phyloP scores from a whole-genome alignment of 2,329 filamentous ascomycete species.

The Diaporthe caulivora region DNA sequence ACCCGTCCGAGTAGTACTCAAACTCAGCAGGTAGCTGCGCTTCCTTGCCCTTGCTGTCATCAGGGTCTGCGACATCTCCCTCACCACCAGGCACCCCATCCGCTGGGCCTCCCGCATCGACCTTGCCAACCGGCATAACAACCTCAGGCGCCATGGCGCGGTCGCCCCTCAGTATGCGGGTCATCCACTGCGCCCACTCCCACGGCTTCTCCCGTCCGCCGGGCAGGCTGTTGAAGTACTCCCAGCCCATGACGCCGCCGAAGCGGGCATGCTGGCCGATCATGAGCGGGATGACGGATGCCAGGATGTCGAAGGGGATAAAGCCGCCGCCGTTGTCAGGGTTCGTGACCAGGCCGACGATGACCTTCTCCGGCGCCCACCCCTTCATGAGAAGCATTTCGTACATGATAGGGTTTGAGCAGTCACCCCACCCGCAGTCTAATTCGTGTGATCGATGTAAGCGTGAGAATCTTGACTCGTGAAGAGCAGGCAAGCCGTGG shows the following conservation, averaged over 20 bases:
- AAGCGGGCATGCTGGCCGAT: constrained; percentile 72
- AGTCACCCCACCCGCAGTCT: constrained; percentile 85
- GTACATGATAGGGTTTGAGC: constrained; percentile 63
- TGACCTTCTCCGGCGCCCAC: constrained; percentile 77
- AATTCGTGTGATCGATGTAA: not conserved
- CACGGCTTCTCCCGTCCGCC: constrained; percentile 71
- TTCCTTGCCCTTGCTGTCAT: constrained; percentile 39
- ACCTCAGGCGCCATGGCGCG: constrained; percentile 34
- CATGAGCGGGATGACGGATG: constrained; percentile 68
- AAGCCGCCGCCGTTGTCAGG: constrained; percentile 76
- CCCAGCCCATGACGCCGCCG: constrained; percentile 88
- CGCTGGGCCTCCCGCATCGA: constrained; percentile 10
- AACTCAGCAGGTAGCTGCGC: constrained; percentile 47
- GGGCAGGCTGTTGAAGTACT: constrained; percentile 82
- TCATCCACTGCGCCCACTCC: constrained; percentile 80
- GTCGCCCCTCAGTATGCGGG: constrained; percentile 51
- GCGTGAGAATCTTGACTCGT: not conserved
- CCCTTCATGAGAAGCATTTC: constrained; percentile 63
- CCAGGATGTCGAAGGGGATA: constrained; percentile 70
- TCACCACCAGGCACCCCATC: constrained; percentile 20
- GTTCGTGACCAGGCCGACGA: constrained; percentile 81
- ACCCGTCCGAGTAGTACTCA: constrained; percentile 48
- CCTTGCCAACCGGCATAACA: constrained; percentile 34
- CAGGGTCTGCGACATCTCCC: constrained; percentile 39
- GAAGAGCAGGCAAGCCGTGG: not conserved